Conservation (phyloP, 2,329 filamentous ascomycete genomes). For the Orbilia quercus region DNA sequence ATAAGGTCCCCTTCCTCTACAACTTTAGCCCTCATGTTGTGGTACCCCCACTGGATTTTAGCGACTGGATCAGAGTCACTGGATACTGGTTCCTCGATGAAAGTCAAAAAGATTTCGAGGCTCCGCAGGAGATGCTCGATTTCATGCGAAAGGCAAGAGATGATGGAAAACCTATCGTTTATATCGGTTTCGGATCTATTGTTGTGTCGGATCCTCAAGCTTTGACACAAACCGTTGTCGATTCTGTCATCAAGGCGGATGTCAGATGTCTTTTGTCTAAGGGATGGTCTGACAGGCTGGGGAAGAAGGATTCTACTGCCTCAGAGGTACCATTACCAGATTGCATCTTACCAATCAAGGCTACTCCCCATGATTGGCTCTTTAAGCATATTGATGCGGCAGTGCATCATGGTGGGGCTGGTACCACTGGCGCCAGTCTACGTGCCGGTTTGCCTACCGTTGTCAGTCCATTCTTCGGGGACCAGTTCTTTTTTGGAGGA, state of each 20-base stretch:
- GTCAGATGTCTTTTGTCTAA: constrained; percentile 95
- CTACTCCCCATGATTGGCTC: constrained; percentile 95
- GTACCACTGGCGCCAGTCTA: constrained; percentile 92
- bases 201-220: constrained; percentile 89
- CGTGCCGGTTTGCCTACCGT: constrained; percentile 92
- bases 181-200: constrained; percentile 96
- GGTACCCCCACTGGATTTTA: constrained; percentile 92
- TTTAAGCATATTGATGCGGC: constrained; percentile 94
- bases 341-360: constrained; percentile 87
- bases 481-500: constrained; percentile 94
- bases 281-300: constrained; percentile 90
- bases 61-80: constrained; percentile 96
- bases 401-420: constrained; percentile 92
- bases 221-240: constrained; percentile 90
- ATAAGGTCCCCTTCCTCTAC: constrained; percentile 98
- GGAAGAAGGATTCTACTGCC: constrained; percentile 70
- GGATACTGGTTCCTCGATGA: constrained; percentile 99
- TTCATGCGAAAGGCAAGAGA: constrained; percentile 86
- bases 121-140: constrained; percentile 77
- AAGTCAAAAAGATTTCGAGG: constrained; percentile 72
- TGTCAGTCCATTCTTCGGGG: constrained; percentile 95
- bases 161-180: constrained; percentile 91
- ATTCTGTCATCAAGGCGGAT: constrained; percentile 88
- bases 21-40: constrained; percentile 96
- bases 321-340: constrained; percentile 77